A percentile compares a stretch with the other conserved stretches of the same genome.
These are phyloP conservation scores for Penicillium verhagenii DNA, from an alignment of 495 filamentous ascomycete species.

Conservation along the genomic window DNA sequence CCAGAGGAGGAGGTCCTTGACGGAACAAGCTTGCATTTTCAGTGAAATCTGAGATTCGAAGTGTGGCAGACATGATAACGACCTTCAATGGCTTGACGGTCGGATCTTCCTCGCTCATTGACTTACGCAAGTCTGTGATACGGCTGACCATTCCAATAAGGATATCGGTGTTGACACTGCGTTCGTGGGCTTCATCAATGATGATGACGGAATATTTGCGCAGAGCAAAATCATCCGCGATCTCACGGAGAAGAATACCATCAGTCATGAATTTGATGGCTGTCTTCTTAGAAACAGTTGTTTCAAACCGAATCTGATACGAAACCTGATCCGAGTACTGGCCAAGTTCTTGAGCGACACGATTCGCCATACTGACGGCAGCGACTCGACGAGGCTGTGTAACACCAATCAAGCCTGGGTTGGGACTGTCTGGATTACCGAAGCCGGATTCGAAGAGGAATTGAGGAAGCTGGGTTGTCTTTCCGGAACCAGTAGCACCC, in stretches of 20 bases:
- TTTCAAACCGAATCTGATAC: conserved; percentile 95
- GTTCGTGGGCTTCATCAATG: conserved; percentile 97
- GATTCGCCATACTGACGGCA: conserved; percentile 91
- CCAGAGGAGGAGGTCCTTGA: conserved; percentile 69
- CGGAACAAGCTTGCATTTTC: conserved; percentile 79
- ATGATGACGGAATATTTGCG: conserved; percentile 92
- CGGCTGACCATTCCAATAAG: conserved; percentile 93
- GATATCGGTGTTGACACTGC: conserved; percentile 97
- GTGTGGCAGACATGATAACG: conserved; percentile 97
- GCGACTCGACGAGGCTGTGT: conserved; percentile 94
- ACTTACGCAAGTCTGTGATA: conserved; percentile 74
- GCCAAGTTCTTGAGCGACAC: conserved; percentile 83
- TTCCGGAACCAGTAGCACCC: conserved; percentile 93
- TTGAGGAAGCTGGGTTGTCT: conserved; percentile 95
- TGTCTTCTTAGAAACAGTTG: conserved; percentile 75
- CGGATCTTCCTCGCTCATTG: conserved; percentile 61
- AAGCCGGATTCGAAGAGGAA: conserved; percentile 95
- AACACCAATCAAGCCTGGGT: conserved; percentile 89
- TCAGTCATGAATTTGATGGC: conserved; percentile 99
- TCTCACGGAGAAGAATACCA: conserved; percentile 89
- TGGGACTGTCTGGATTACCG: conserved; percentile 70
- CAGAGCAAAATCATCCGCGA: conserved; percentile 84
- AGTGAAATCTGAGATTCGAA: conserved; percentile 86
- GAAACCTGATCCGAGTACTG: conserved; percentile 67
- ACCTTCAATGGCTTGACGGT: conserved; percentile 79